These are phyloP conservation scores for Populus simonii DNA, from an alignment of 345 rosid genomes.

Conservation along the genomic window DNA sequence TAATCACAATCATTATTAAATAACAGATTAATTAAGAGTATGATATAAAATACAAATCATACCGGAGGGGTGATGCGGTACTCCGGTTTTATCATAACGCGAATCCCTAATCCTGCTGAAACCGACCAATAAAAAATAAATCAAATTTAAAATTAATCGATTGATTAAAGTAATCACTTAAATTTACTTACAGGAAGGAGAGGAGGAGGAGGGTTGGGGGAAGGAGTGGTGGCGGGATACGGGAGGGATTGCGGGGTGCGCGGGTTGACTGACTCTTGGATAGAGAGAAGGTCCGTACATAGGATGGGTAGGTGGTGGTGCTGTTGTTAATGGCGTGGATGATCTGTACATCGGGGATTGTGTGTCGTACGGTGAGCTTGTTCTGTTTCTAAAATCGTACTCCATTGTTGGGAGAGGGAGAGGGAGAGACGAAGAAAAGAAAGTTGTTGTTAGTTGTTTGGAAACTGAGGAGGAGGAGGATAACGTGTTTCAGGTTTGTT, in stretches of 20 bases:
- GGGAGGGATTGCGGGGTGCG: slow-evolving; percentile 35
- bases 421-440: background rate
- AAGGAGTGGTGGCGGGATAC: slow-evolving; percentile 42
- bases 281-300: slow-evolving; percentile 58
- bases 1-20: background rate
- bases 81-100: slow-evolving; percentile 69
- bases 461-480: background rate
- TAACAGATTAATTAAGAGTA: background rate
- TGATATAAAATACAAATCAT: background rate
- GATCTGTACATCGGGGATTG: slow-evolving; percentile 44
- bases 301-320: slow-evolving; percentile 35
- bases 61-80: slow-evolving; percentile 85
- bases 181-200: slow-evolving; percentile 44
- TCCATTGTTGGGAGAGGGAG: slow-evolving; percentile 26
- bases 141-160: background rate
- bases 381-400: slow-evolving; percentile 53
- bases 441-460: background rate
- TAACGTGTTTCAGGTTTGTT: background rate
- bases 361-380: slow-evolving; percentile 34
- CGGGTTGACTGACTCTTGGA: slow-evolving; percentile 66
- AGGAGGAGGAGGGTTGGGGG: slow-evolving; percentile 38
- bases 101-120: slow-evolving; percentile 80
- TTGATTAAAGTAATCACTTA: background rate
- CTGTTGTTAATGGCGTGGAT: slow-evolving; percentile 35
- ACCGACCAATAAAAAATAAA: background rate